phyloP scores from a whole-genome alignment of 1,284 basidiomycete genomes.

The Sparassis latifolia region DNA sequence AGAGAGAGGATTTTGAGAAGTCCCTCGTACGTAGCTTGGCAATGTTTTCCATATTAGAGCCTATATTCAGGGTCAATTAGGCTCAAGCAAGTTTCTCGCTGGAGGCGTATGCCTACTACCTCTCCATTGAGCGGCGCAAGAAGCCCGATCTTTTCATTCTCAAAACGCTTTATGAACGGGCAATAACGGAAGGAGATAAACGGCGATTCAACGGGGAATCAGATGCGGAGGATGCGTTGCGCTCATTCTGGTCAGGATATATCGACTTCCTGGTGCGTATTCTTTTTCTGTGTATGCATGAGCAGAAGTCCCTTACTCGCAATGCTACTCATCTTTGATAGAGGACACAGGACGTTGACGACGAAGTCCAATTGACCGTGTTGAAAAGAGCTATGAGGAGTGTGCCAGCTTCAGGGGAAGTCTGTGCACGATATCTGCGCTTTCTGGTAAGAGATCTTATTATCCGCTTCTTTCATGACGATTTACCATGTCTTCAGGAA shows the following conservation, averaged over 20 bases:
- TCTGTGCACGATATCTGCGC: slow-evolving; percentile 71
- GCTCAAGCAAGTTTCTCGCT: slow-evolving; percentile 42
- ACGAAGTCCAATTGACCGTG: slow-evolving; percentile 33
- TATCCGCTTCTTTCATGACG: background rate
- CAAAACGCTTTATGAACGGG: slow-evolving; percentile 67
- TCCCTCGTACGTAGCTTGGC: slow-evolving; percentile 41
- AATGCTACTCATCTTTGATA: slow-evolving; percentile 17
- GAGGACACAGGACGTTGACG: slow-evolving; percentile 41
- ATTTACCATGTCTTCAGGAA: slow-evolving; percentile 25
- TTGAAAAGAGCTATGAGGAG: slow-evolving; percentile 56
- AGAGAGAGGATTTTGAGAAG: slow-evolving; percentile 54
- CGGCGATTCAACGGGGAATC: slow-evolving; percentile 43
- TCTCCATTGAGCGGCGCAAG: slow-evolving; percentile 56
- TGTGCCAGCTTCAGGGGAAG: slow-evolving; percentile 60
- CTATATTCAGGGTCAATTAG: slow-evolving; percentile 22
- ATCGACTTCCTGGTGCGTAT: slow-evolving; percentile 44
- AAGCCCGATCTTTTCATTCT: slow-evolving; percentile 59
- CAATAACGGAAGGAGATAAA: slow-evolving; percentile 65
- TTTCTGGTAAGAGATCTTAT: slow-evolving; percentile 38
- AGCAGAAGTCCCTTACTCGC: background rate
- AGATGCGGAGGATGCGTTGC: slow-evolving; percentile 51
- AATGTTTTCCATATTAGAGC: background rate
- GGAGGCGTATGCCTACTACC: slow-evolving; percentile 57
- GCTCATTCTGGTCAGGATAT: slow-evolving; percentile 61
- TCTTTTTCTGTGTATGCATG: background rate